Evolutionary conservation across 495 filamentous ascomycete genomes (phyloP).

Genomic region (Xylaria intraflava): DNA sequence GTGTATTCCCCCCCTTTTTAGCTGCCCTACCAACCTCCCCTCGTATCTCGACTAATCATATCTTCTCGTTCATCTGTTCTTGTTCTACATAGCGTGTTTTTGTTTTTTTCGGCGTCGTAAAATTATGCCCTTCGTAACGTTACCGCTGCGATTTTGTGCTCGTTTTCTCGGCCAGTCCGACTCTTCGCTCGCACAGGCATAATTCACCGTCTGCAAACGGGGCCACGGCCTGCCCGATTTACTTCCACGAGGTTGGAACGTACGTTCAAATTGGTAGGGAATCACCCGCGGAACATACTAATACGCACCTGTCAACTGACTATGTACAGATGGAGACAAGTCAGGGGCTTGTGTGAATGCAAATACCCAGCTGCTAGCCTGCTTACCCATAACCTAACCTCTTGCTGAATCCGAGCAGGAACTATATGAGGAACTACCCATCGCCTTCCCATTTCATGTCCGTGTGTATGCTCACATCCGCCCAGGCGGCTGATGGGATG

Average conservation of each 20-base stretch:
- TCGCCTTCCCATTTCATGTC: neutral
- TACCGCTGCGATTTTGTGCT: neutral
- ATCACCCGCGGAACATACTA: too few species aligned
- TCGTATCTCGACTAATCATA: conserved; percentile 8
- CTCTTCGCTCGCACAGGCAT: neutral
- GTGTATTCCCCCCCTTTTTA: neutral
- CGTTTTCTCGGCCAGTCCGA: neutral
- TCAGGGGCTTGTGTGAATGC: neutral
- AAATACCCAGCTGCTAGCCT: conserved; percentile 3
- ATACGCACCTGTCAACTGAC: neutral
- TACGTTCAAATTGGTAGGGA: too few species aligned
- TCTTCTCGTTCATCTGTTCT: neutral
- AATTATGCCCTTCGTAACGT: neutral
- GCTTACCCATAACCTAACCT: neutral
- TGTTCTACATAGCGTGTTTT: neutral
- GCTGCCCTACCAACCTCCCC: neutral
- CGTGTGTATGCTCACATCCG: neutral
- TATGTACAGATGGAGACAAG: neutral
- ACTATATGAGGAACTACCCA: neutral
- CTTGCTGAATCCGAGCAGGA: neutral
- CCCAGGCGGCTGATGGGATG: conserved; percentile 1
- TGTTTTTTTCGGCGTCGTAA: neutral
- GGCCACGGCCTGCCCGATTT: neutral
- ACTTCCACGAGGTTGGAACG: too few species aligned
- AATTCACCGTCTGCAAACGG: neutral